Evolutionary conservation across 2,329 filamentous ascomycete genomes (phyloP), one percentile per base, ranked within the genome.

Genomic region (Orbilia quercus): DNA sequence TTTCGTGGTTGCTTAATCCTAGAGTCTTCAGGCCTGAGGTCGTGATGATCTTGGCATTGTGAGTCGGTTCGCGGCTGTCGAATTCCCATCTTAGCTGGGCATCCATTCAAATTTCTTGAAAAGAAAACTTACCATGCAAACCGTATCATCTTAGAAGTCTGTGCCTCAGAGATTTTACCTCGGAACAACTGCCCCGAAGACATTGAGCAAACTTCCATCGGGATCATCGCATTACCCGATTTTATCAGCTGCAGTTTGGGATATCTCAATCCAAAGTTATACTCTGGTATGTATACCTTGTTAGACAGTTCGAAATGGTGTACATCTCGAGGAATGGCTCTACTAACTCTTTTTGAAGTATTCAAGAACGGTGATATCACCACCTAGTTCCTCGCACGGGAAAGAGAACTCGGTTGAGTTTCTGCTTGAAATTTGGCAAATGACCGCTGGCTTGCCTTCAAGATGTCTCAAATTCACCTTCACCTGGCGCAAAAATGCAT

Each of bases 271-370:
- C 51, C 36, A n/a, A 57, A 20, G 2, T 25, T 42, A 22, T 71
- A 71, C 25, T 71, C 66, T 71, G 31, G n/a, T 12, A 20, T 16
- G 14, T n/a, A 14, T 3, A 40, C 36, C 14, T 14, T 40, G 9
- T 55, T 42, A 55, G 42, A 18, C 5, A 7, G 25, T 11, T 16
- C 34, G 7, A 50, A 40, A 7, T 9, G 11, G n/a, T n/a, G n/a
- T n/a, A n/a, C n/a, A 44, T 34, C 9, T 44, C 25, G 12, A 22
- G 31, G 11, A n/a, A 7, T 50, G n/a, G 36, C 18, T 11, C 7
- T 53, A 36, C 66, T 47, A 16, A 71, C 66, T 71, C 12, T 42
- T 36, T 38, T 28, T 16, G 44, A 71, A 71, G n/a, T 71, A 71
- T 22, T 64, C 51, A 18, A 6, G 25, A n/a, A 71, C 66, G 5